Conservation (phyloP, 2,329 filamentous ascomycete genomes). For the Epichloe gansuensis region DNA sequence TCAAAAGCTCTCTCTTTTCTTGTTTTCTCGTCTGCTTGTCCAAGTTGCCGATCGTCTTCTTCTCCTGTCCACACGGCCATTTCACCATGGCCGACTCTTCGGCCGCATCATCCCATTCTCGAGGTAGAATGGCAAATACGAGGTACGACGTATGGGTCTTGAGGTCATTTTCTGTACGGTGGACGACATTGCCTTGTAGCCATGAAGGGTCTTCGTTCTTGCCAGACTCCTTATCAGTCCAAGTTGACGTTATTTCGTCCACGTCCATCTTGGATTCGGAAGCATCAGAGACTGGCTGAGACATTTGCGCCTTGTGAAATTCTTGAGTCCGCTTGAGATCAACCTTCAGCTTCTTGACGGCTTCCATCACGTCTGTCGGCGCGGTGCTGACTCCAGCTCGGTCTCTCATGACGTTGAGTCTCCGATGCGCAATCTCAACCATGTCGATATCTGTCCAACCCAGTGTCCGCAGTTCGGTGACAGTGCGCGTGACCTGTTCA, state of each 20-base stretch:
- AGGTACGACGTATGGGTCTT: slow-evolving; percentile 98
- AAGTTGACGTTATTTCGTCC: slow-evolving; percentile 16
- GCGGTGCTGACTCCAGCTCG: slow-evolving; percentile 62
- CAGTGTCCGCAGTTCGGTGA: slow-evolving; percentile 64
- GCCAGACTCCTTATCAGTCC: slow-evolving; percentile 5
- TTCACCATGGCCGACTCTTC: slow-evolving; percentile 55
- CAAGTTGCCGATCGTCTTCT: slow-evolving; percentile 38
- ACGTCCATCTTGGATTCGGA: slow-evolving; percentile 30
- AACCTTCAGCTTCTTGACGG: slow-evolving; percentile 57
- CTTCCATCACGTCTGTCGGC: slow-evolving; percentile 67
- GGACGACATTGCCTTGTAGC: slow-evolving; percentile 65
- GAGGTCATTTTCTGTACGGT: slow-evolving; percentile 74
- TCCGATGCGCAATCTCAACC: slow-evolving; percentile 74
- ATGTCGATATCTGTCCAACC: slow-evolving; percentile 91
- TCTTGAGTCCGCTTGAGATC: slow-evolving; percentile 59
- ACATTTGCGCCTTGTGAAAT: slow-evolving; percentile 39
- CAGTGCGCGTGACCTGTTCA: slow-evolving; percentile 83
- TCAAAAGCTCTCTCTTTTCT: slow-evolving; percentile 41
- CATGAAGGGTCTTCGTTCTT: slow-evolving; percentile 40
- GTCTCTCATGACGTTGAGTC: slow-evolving; percentile 73
- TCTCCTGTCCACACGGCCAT: slow-evolving; percentile 49
- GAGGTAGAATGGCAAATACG: slow-evolving; percentile 81
- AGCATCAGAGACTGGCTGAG: slow-evolving; percentile 15
- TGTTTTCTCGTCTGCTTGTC: slow-evolving; percentile 43
- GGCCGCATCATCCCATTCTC: slow-evolving; percentile 72